Conservation (phyloP, 2,329 filamentous ascomycete species). For the Colletotrichum sp. region DNA sequence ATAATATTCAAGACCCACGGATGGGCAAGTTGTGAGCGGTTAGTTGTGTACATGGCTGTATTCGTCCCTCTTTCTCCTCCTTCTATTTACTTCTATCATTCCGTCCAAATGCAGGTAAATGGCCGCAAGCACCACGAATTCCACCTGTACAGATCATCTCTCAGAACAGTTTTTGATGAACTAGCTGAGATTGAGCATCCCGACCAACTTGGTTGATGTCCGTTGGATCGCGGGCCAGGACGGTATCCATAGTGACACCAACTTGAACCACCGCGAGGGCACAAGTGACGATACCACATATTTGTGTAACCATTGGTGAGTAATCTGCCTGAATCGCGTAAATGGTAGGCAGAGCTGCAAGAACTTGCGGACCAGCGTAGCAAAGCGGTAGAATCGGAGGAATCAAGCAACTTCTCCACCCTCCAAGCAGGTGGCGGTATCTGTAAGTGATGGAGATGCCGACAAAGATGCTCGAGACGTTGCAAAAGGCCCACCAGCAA, state of each 20-base stretch:
- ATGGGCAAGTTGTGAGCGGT: too few species aligned
- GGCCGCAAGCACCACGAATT: rapidly evolving
- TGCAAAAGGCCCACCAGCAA: conserved; percentile 6
- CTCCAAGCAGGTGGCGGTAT: neutral
- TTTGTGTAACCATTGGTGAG: neutral
- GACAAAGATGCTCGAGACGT: neutral
- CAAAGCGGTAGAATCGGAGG: neutral
- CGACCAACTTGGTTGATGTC: neutral
- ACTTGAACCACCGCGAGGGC: neutral
- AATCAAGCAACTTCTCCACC: neutral
- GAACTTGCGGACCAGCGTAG: neutral
- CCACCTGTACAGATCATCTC: too few species aligned
- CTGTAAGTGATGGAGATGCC: neutral
- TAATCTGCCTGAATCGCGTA: neutral
- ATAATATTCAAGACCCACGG: too few species aligned
- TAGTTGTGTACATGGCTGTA: too few species aligned
- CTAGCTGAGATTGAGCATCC: neutral
- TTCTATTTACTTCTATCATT: too few species aligned
- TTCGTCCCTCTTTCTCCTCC: too few species aligned
- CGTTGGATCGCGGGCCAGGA: neutral
- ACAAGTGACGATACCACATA: neutral
- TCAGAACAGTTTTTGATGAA: neutral
- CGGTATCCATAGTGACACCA: neutral
- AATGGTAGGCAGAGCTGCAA: neutral
- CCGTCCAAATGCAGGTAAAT: too few species aligned